A percentile compares a stretch with the other conserved stretches of the same genome.
phyloP scores from a whole-genome alignment of 345 rosid species.

The Carallia brachiata region DNA sequence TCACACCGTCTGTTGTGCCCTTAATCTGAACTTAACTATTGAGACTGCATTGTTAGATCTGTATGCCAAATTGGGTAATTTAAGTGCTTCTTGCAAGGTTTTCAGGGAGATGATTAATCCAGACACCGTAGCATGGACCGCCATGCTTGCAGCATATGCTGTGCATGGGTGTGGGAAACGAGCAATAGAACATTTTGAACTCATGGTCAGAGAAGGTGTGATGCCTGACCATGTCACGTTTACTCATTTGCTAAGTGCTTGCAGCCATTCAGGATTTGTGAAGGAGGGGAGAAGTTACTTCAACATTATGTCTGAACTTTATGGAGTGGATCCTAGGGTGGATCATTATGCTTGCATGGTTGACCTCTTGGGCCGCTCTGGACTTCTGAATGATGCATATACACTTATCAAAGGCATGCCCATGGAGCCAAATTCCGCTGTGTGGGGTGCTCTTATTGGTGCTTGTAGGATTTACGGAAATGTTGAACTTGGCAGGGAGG shows the following conservation, averaged over 20 bases:
- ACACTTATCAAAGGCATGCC: conserved; percentile 56
- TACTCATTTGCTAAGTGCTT: conserved; percentile 71
- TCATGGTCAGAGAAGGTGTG: conserved; percentile 44
- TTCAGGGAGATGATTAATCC: conserved; percentile 48
- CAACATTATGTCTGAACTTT: conserved; percentile 39
- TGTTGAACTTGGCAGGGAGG: conserved; percentile 48
- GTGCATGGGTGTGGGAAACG: conserved; percentile 62
- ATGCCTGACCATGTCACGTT: conserved; percentile 74
- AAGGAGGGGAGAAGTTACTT: conserved; percentile 59
- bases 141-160: conserved; percentile 71
- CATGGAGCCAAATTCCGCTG: conserved; percentile 61
- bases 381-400: conserved; percentile 52
- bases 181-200: conserved; percentile 52
- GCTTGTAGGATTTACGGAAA: conserved; percentile 59
- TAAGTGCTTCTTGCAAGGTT: conserved; percentile 38
- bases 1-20: conserved; percentile 33
- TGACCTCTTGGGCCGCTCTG: conserved; percentile 73
- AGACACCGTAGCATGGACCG: conserved; percentile 73
- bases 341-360: conserved; percentile 79
- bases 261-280: conserved; percentile 69
- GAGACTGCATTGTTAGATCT: conserved; percentile 47
- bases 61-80: conserved; percentile 58
- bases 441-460: conserved; percentile 81
- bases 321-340: conserved; percentile 44
- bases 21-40: conserved; percentile 27